Evolutionary conservation across 306 rosid genomes (phyloP).

Genomic region (Gynostemma pentaphyllum): DNA sequence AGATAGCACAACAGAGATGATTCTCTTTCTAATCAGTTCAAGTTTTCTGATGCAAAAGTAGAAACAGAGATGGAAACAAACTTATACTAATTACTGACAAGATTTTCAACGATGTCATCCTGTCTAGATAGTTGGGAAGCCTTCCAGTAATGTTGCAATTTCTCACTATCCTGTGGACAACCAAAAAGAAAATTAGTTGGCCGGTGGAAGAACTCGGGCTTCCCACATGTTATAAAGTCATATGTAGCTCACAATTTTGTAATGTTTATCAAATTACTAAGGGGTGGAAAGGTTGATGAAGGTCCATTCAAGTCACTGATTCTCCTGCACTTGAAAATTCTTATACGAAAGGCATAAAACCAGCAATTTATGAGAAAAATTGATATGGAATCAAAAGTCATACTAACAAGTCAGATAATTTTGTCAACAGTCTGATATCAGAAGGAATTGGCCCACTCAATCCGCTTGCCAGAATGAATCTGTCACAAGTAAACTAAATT

Average conservation of each 20-base stretch:
- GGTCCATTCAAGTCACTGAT: constrained; percentile 59
- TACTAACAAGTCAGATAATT: constrained; percentile 50
- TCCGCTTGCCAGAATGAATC: constrained; percentile 61
- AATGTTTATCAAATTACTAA: constrained; percentile 22
- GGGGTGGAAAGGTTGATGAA: constrained; percentile 36
- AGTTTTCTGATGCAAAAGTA: neutral
- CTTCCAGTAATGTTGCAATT: constrained; percentile 59
- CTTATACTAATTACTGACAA: constrained; percentile 28
- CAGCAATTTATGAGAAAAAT: neutral
- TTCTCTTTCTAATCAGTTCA: neutral
- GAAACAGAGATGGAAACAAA: neutral
- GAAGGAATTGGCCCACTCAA: constrained; percentile 67
- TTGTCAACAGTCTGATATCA: constrained; percentile 26
- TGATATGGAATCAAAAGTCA: neutral
- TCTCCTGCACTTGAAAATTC: constrained; percentile 37
- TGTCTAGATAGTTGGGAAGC: constrained; percentile 32
- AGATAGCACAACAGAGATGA: too few relatives aligned
- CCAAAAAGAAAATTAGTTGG: neutral
- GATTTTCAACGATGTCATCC: constrained; percentile 21
- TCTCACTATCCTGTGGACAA: constrained; percentile 43
- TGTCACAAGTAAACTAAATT: constrained; percentile 15
- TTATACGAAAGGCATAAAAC: neutral
- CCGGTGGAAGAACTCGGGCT: neutral
- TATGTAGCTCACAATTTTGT: constrained; percentile 39
- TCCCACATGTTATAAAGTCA: neutral